phyloP scores from a whole-genome alignment of 345 rosid genomes.

The Kandelia obovata region DNA sequence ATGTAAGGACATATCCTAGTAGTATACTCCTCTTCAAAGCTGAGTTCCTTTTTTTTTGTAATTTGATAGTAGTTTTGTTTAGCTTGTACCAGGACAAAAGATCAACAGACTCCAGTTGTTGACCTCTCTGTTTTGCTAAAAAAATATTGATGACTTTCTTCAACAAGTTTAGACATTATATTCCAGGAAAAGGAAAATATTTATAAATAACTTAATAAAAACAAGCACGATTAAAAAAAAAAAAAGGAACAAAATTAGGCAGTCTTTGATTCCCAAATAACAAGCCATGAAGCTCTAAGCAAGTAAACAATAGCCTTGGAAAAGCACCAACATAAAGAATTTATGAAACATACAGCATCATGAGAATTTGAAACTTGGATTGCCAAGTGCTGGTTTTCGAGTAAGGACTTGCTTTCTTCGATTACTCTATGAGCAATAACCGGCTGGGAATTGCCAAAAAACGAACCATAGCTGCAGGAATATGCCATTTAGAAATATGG shows the following conservation, averaged over 20 bases:
- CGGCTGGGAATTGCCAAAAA: conserved; percentile 93
- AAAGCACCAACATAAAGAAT: not conserved
- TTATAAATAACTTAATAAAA: not conserved
- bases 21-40: too few species aligned
- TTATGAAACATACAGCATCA: conserved; percentile 38
- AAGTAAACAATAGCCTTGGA: not conserved
- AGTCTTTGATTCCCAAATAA: not conserved
- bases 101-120: too few species aligned
- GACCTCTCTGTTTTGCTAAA: too few species aligned
- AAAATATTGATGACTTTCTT: too few species aligned
- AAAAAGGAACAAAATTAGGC: not conserved
- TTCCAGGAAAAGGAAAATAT: too few species aligned
- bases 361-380: conserved; percentile 30
- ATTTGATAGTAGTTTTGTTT: too few species aligned
- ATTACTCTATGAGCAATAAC: conserved; percentile 88
- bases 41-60: too few species aligned
- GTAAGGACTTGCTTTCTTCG: conserved; percentile 87
- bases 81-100: too few species aligned
- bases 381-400: conserved; percentile 64
- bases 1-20: too few species aligned
- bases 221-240: not conserved
- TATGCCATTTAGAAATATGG: not conserved
- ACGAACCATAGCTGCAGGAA: conserved; percentile 76
- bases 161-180: too few species aligned
- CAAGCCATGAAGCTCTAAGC: not conserved